Evolutionary conservation across 345 rosid genomes (phyloP), one percentile per base, ranked within the genome.

Genomic region (Nephelium lappaceum): DNA sequence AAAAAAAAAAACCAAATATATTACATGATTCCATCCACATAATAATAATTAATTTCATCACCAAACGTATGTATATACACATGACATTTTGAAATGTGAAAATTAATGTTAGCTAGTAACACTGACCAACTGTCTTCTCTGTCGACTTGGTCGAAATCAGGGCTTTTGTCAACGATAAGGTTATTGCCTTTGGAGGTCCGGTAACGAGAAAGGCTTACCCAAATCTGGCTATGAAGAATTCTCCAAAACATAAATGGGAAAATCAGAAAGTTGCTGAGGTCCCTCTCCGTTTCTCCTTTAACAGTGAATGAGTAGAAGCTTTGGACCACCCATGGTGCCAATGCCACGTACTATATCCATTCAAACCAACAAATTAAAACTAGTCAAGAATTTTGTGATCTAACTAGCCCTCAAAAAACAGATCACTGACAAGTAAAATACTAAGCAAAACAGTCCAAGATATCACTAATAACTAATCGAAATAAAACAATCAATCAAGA

Each of bases 111-210:
- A 60, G 27, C 11, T n/a, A 60, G 14, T 3, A n/a, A 31, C 3
- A 31, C 55, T 3, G 7, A 87, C 90, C 90, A 92, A 1, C 85
- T 84, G 45, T 80, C 83, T 81, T 92, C 93, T 57, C 96, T 72
- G 69, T 89, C 91, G 11, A 90, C 88, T 82, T 92, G 96, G 8
- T 87, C 86, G 84, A 88, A 89, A 71, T 92, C 96, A 43, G 90
- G 86, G 77, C 77, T 76, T 79, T 84, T 90, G 62, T 90, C 84
- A 27, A 92, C 55, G 31, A 90, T 87, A 75, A 85, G 82, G 11
- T 79, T 87, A 23, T 73, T 77, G 71, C 93, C 92, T 63, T 79
- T 86, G 5, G 91, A 90, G 0, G 86, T 92, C 19, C 60, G 77
- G 71, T 86, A 72, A 15, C 93, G 91, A 15, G 89, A 82, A 6